These are phyloP conservation scores for Apiotrichum brassicae DNA, from an alignment of 1,284 basidiomycete genomes.

Conservation along the genomic window DNA sequence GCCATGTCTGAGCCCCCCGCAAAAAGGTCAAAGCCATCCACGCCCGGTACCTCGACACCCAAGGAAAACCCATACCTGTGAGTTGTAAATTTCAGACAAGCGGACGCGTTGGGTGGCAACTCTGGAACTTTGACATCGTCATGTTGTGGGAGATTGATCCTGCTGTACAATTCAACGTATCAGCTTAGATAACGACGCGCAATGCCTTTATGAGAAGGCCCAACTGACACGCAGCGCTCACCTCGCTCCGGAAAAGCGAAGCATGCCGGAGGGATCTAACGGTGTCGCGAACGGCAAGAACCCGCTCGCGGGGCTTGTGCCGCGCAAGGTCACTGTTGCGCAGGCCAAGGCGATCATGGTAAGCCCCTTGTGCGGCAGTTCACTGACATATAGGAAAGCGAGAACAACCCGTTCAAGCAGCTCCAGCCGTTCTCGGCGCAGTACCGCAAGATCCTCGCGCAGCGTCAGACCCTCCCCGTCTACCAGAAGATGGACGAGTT, in stretches of 20 bases:
- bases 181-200: too few species aligned
- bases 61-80: conserved; percentile 42
- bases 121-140: neutral
- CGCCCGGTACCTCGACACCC: conserved; percentile 18
- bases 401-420: conserved; percentile 84
- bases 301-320: conserved; percentile 70
- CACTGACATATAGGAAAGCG: conserved; percentile 57
- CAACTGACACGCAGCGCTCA: conserved; percentile 27
- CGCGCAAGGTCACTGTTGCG: conserved; percentile 64
- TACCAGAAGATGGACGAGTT: conserved; percentile 91
- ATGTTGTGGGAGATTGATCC: too few species aligned
- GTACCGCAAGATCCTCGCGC: conserved; percentile 81
- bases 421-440: conserved; percentile 61
- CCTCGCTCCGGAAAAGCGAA: conserved; percentile 9
- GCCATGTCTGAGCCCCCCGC: conserved; percentile 33
- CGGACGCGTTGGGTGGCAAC: neutral
- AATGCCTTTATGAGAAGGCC: too few species aligned
- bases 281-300: conserved; percentile 25
- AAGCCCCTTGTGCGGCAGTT: conserved; percentile 26
- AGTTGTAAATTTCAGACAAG: conserved; percentile 1
- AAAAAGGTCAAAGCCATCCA: conserved; percentile 35
- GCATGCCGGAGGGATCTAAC: conserved; percentile 10
- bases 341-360: conserved; percentile 71
- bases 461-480: conserved; percentile 83
- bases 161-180: too few species aligned